A percentile compares a stretch with the other conserved stretches of the same genome.
Conservation (phyloP, 371 early-diverging fungal genomes). For the Saksenaea oblongispora region DNA sequence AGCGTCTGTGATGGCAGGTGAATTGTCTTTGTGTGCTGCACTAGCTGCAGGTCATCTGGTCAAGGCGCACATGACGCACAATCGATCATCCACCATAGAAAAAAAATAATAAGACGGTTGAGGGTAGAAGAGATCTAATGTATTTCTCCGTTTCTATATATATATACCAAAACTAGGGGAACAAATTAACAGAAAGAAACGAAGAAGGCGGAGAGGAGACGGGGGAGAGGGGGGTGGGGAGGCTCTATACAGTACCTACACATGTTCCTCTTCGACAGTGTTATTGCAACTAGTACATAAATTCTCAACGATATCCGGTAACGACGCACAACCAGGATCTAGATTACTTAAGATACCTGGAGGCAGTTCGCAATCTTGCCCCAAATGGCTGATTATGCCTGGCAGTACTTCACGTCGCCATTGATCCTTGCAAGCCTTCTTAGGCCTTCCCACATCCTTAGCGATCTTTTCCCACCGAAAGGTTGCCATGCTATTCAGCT, state of each 20-base stretch:
- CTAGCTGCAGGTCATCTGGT: conserved; percentile 88
- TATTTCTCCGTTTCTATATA: not conserved
- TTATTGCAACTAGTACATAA: not conserved
- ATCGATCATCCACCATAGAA: conserved; percentile 32
- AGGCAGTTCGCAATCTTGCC: not conserved
- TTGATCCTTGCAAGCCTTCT: conserved; percentile 49
- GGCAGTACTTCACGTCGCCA: conserved; percentile 46
- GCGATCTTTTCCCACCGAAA: conserved; percentile 40
- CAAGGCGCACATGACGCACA: conserved; percentile 82
- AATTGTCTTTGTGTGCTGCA: conserved; percentile 87
- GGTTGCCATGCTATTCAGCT: conserved; percentile 35
- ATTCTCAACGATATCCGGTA: not conserved
- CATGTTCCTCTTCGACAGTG: not conserved
- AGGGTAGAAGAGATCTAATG: not conserved
- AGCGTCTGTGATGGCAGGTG: conserved; percentile 97
- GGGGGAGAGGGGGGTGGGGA: not conserved
- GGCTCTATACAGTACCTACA: not conserved
- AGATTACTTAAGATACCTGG: no score
- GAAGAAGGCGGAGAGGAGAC: not conserved
- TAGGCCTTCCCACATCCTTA: conserved; percentile 19
- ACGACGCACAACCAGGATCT: no score
- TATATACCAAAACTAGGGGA: not conserved
- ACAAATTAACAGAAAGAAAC: not conserved
- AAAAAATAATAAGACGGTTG: no score
- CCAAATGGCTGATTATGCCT: conserved; percentile 9